A percentile compares a stretch with the other conserved stretches of the same genome.
These are phyloP conservation scores for Hemileccinum rubropunctum DNA, from an alignment of 768 basidiomycete genomes.

Conservation along the genomic window DNA sequence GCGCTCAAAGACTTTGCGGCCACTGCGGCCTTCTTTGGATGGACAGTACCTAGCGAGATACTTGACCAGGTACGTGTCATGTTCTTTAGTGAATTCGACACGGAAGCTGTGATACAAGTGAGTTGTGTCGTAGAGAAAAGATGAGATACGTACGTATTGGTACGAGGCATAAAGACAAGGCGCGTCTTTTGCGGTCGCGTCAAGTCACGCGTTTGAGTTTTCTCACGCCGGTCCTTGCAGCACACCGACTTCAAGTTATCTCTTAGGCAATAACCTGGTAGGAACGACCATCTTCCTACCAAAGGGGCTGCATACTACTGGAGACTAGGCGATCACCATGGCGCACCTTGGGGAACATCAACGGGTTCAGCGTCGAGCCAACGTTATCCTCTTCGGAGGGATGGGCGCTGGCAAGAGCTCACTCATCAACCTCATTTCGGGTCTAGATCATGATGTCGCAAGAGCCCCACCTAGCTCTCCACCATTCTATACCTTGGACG, in stretches of 20 bases:
- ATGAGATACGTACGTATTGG: neutral
- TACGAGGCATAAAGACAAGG: conserved; percentile 1
- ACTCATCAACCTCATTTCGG: conserved; percentile 40
- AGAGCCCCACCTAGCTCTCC: conserved; percentile 12
- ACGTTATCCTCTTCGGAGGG: conserved; percentile 31
- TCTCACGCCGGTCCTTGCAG: neutral
- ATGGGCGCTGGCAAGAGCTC: conserved; percentile 40
- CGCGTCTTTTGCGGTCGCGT: neutral
- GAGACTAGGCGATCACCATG: conserved; percentile 1
- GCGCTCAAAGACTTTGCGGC: conserved; percentile 41
- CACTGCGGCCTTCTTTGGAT: conserved; percentile 38
- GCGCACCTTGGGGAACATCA: conserved; percentile 8
- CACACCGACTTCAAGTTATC: too few species aligned
- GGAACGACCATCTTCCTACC: too few species aligned
- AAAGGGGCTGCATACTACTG: too few species aligned
- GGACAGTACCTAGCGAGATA: conserved; percentile 53
- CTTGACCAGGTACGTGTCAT: conserved; percentile 42
- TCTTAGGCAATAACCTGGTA: too few species aligned
- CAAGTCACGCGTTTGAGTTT: neutral
- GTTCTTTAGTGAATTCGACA: conserved; percentile 33
- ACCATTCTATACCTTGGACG: conserved; percentile 14
- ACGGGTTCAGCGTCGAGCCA: conserved; percentile 12
- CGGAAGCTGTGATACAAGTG: conserved; percentile 21
- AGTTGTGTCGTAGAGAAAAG: neutral
- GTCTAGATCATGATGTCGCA: conserved; percentile 23